Conservation (phyloP, 2,329 filamentous ascomycete species). For the Diaporthe citri region DNA sequence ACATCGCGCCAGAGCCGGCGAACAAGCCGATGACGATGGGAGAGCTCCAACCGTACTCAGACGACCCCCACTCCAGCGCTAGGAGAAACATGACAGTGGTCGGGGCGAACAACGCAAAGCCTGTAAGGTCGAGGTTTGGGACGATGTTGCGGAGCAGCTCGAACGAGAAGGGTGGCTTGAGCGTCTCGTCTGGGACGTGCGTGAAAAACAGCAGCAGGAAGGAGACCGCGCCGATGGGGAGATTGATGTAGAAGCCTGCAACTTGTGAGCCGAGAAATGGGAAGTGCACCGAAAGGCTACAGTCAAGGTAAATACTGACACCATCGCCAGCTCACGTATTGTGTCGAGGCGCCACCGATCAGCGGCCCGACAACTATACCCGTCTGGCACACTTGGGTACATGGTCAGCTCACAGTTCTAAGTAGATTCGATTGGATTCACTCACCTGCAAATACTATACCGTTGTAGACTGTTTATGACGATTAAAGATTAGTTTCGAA, state of each 20-base stretch:
- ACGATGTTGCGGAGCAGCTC: constrained; percentile 44
- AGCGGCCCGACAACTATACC: constrained; percentile 59
- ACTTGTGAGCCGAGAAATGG: constrained; percentile 24
- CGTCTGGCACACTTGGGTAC: constrained; percentile 49
- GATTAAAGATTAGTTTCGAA: background rate
- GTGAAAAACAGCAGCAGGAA: constrained; percentile 48
- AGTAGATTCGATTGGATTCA: rapidly evolving
- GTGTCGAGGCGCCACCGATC: constrained; percentile 55
- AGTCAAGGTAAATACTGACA: constrained; percentile 47
- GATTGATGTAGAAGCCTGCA: constrained; percentile 56
- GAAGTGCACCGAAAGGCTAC: background rate
- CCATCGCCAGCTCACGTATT: constrained; percentile 56
- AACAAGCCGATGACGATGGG: constrained; percentile 55
- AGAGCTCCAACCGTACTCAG: constrained; percentile 53
- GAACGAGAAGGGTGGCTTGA: constrained; percentile 45
- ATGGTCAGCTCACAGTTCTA: background rate
- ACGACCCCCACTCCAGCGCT: constrained; percentile 56
- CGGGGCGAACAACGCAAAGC: constrained; percentile 56
- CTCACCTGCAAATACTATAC: background rate
- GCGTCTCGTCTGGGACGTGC: constrained; percentile 49
- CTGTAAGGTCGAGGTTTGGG: constrained; percentile 52
- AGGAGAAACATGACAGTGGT: constrained; percentile 56
- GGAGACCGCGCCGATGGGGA: constrained; percentile 54
- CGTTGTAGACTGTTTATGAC: background rate
- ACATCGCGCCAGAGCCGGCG: constrained; percentile 48